Percentiles rank a stretch among this genome's conserved stretches.
Evolutionary conservation across 2,329 filamentous ascomycete genomes (phyloP).

Genomic region (Fonsecaea pedrosoi): DNA sequence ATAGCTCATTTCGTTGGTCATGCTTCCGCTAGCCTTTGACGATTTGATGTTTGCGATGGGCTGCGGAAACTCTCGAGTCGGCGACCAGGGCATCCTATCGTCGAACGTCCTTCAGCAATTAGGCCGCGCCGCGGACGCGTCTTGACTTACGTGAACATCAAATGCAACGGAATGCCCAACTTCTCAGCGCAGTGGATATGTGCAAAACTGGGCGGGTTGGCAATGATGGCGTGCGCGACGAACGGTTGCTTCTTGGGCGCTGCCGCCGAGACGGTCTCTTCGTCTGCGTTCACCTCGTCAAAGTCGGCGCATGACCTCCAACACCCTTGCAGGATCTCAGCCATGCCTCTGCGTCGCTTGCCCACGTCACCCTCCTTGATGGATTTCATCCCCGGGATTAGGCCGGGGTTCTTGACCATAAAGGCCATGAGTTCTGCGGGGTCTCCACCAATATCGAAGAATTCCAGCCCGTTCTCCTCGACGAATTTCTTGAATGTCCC

Average conservation of each 20-base stretch:
- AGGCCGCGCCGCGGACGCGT: conserved; percentile 62
- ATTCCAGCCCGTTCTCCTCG: conserved; percentile 73
- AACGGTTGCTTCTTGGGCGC: conserved; percentile 65
- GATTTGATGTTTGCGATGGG: conserved; percentile 82
- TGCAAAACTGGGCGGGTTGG: conserved; percentile 79
- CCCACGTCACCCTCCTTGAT: conserved; percentile 78
- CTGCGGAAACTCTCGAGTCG: conserved; percentile 83
- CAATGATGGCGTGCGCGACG: conserved; percentile 86
- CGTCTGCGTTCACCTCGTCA: conserved; percentile 65
- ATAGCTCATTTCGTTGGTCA: conserved; percentile 84
- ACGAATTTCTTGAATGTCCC: conserved; percentile 71
- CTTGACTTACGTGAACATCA: conserved; percentile 88
- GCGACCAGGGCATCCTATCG: conserved; percentile 85
- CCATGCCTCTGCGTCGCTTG: conserved; percentile 76
- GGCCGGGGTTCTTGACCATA: conserved; percentile 86
- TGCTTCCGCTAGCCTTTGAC: conserved; percentile 73
- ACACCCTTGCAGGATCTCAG: conserved; percentile 79
- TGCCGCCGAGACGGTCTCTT: neutral
- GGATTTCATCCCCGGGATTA: conserved; percentile 82
- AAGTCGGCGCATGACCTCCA: conserved; percentile 86
- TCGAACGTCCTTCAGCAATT: neutral
- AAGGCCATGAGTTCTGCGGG: conserved; percentile 81
- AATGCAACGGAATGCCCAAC: conserved; percentile 75
- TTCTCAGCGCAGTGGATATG: conserved; percentile 82
- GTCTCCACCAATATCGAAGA: conserved; percentile 78